phyloP scores from a whole-genome alignment of 2,329 filamentous ascomycete species.

The Coccinonectria pachysandricola region DNA sequence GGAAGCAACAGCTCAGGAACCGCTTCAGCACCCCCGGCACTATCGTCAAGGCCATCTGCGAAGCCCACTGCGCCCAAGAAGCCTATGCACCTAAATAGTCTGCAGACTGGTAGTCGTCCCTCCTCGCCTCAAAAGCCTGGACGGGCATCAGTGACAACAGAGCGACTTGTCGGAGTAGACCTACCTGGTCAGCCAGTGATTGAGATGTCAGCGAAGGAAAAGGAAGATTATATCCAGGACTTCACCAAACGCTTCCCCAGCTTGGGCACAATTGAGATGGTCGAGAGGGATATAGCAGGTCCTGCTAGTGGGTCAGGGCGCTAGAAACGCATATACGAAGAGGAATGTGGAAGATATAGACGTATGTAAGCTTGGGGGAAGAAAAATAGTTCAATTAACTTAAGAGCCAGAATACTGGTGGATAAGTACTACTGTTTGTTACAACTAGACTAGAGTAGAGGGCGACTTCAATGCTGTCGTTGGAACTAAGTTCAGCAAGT shows the following conservation, averaged over 20 bases:
- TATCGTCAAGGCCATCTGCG: slow-evolving; percentile 17
- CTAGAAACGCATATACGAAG: slow-evolving; percentile 10
- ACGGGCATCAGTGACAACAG: slow-evolving; percentile 15
- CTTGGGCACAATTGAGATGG: slow-evolving; percentile 75
- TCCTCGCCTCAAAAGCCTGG: slow-evolving; percentile 36
- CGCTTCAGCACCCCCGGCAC: slow-evolving; percentile 14
- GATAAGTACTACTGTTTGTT: too few relatives aligned
- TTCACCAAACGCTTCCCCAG: slow-evolving; percentile 85
- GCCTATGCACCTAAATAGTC: slow-evolving; percentile 49
- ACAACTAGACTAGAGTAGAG: background rate
- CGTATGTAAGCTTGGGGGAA: slow-evolving; percentile 6
- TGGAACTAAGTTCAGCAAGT: slow-evolving; percentile 3
- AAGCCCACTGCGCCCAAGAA: slow-evolving; percentile 51
- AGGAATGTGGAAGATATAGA: slow-evolving; percentile 3
- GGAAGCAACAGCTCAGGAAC: slow-evolving; percentile 6
- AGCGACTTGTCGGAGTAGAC: slow-evolving; percentile 34
- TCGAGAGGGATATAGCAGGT: slow-evolving; percentile 52
- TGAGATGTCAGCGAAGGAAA: slow-evolving; percentile 47
- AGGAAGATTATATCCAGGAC: slow-evolving; percentile 54
- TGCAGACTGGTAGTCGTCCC: slow-evolving; percentile 33
- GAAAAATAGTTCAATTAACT: slow-evolving; percentile 17
- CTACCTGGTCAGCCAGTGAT: slow-evolving; percentile 38
- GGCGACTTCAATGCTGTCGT: slow-evolving; percentile 2
- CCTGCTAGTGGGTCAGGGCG: slow-evolving; percentile 20
- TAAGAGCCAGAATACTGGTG: too few relatives aligned